Evolutionary conservation across 257 asterid genomes (phyloP).

Genomic region (Jacaranda mimosifolia): DNA sequence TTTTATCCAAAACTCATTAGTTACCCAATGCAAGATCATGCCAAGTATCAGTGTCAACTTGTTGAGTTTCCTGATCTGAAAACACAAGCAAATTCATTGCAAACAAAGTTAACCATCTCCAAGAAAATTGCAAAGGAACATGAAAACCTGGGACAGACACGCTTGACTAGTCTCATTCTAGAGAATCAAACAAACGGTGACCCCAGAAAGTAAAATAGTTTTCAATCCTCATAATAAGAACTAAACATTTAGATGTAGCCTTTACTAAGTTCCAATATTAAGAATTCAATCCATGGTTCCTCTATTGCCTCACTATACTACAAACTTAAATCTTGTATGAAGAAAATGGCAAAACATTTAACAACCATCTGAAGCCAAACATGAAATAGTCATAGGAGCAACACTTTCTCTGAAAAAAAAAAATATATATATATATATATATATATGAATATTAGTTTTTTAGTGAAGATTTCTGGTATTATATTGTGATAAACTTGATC

Average conservation of each 20-base stretch:
- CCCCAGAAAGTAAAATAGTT: not conserved
- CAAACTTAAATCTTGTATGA: no score
- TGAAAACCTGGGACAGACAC: not conserved
- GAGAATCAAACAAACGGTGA: not conserved
- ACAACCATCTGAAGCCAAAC: no score
- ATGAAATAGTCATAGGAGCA: no score
- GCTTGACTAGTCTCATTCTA: not conserved
- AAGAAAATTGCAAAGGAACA: not conserved
- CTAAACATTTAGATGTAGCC: not conserved
- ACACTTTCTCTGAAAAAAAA: no score
- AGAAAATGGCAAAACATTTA: no score
- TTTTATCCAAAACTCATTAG: slow-evolving; percentile 33
- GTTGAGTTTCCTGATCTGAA: slow-evolving; percentile 72
- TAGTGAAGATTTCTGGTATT: no score
- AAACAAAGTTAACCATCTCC: not conserved
- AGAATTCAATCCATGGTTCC: not conserved
- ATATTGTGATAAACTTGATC: no score
- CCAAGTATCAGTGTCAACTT: slow-evolving; percentile 63
- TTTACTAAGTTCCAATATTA: not conserved
- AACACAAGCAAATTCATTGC: slow-evolving; percentile 25
- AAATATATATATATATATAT: no score
- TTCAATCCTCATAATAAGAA: not conserved
- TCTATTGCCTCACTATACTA: not conserved
- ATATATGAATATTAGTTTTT: no score
- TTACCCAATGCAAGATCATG: slow-evolving; percentile 74